Evolutionary conservation across 2,329 filamentous ascomycete species (phyloP).

Genomic region (Penicillium paneum): DNA sequence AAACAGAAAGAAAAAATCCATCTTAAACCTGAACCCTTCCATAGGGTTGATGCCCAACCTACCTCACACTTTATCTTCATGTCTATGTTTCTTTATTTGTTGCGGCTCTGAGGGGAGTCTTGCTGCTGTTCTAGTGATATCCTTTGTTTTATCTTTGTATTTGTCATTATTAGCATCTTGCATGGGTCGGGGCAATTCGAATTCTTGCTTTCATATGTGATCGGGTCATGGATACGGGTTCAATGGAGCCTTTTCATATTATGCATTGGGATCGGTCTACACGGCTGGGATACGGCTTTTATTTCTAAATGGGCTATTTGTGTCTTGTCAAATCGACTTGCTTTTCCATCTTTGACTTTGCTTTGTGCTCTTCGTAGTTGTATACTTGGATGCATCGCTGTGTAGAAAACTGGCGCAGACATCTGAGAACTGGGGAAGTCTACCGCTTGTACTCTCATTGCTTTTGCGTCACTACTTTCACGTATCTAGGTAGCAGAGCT

Average conservation of each 20-base stretch:
- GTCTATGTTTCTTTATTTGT: slow-evolving; percentile 2
- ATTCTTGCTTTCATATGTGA: slow-evolving; percentile 13
- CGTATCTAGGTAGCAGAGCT: background rate
- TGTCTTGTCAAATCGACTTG: slow-evolving; percentile 16
- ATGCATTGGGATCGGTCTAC: slow-evolving; percentile 27
- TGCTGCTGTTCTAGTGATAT: slow-evolving; percentile 21
- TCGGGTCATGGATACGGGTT: slow-evolving; percentile 9
- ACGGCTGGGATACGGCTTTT: slow-evolving; percentile 18
- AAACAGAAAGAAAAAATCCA: background rate
- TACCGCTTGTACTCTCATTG: background rate
- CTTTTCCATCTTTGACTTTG: slow-evolving; percentile 1
- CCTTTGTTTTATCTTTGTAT: slow-evolving; percentile 12
- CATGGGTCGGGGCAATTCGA: slow-evolving; percentile 21
- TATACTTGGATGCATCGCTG: background rate
- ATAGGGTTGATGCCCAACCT: background rate
- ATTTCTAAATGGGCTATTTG: background rate
- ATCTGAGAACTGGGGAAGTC: background rate
- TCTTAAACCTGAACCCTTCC: background rate
- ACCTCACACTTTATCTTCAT: background rate
- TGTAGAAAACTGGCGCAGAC: background rate
- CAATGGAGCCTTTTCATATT: slow-evolving; percentile 11
- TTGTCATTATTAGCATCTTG: slow-evolving; percentile 21
- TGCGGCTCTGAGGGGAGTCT: slow-evolving; percentile 2
- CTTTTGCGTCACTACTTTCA: background rate
- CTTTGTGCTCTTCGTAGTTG: background rate